These are phyloP conservation scores for Schizochytrium sp. DNA, from an alignment of 108 stramenopile genomes.

Conservation along the genomic window DNA sequence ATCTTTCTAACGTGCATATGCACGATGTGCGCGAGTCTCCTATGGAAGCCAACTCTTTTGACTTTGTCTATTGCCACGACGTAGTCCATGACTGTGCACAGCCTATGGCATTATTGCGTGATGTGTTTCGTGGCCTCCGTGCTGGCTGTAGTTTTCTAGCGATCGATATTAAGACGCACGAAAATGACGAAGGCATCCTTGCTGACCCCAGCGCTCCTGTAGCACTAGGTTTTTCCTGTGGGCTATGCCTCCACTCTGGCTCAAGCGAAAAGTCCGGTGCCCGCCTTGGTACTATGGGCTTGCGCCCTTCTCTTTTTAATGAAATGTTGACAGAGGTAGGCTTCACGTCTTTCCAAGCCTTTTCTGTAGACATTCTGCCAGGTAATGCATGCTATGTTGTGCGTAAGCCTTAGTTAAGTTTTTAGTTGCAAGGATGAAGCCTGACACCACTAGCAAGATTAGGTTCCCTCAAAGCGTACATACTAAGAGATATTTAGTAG, in stretches of 20 bases:
- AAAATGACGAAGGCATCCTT: background rate
- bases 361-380: too few relatives aligned
- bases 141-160: slow-evolving; percentile 39
- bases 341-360: too few relatives aligned
- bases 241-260: slow-evolving; percentile 12
- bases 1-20: background rate
- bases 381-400: too few relatives aligned
- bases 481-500: too few relatives aligned
- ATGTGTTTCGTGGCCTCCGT: background rate
- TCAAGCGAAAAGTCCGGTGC: background rate
- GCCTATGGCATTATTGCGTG: background rate
- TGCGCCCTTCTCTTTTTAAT: too few relatives aligned
- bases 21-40: slow-evolving; percentile 41
- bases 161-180: background rate
- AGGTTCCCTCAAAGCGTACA: too few relatives aligned
- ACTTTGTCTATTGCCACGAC: slow-evolving; percentile 45
- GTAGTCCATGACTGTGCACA: slow-evolving; percentile 39
- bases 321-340: too few relatives aligned
- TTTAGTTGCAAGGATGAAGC: too few relatives aligned
- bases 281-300: too few relatives aligned
- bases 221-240: background rate
- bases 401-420: too few relatives aligned
- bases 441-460: too few relatives aligned
- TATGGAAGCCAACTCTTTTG: slow-evolving; percentile 12
- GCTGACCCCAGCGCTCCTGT: background rate